Evolutionary conservation across 306 rosid species (phyloP).

Genomic region (Gleditsia sinensis): DNA sequence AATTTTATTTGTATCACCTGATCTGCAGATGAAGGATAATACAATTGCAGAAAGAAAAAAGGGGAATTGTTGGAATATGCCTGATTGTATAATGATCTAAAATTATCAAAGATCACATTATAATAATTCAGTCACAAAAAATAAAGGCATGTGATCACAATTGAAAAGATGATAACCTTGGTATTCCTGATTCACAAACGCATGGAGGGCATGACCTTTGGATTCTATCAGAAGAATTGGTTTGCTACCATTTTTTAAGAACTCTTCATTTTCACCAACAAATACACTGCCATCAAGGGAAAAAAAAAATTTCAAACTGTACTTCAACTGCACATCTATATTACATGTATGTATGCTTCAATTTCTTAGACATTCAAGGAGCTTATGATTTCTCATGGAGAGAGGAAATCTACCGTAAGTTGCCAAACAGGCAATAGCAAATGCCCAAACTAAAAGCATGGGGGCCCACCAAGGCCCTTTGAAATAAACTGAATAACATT

Average conservation of each 20-base stretch:
- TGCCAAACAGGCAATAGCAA: neutral
- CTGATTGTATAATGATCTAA: slow-evolving; percentile 12
- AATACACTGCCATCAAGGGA: slow-evolving; percentile 60
- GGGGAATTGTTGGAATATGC: slow-evolving; percentile 1
- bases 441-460: slow-evolving; percentile 9
- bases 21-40: slow-evolving; percentile 15
- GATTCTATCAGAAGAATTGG: slow-evolving; percentile 81
- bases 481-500: slow-evolving; percentile 1
- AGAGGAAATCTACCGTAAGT: neutral
- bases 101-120: neutral
- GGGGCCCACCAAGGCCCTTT: neutral
- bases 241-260: slow-evolving; percentile 71
- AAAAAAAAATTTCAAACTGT: slow-evolving; percentile 27
- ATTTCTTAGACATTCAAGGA: slow-evolving; percentile 9
- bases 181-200: slow-evolving; percentile 75
- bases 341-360: slow-evolving; percentile 15
- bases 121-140: slow-evolving; percentile 24
- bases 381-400: neutral
- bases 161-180: slow-evolving; percentile 60
- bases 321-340: slow-evolving; percentile 1
- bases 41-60: neutral
- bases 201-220: slow-evolving; percentile 91
- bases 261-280: slow-evolving; percentile 64
- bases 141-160: neutral
- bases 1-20: neutral